A percentile compares a stretch with the other conserved stretches of the same genome.
These are phyloP conservation scores for Mycena crocata DNA, from an alignment of 768 basidiomycete species.

Conservation along the genomic window DNA sequence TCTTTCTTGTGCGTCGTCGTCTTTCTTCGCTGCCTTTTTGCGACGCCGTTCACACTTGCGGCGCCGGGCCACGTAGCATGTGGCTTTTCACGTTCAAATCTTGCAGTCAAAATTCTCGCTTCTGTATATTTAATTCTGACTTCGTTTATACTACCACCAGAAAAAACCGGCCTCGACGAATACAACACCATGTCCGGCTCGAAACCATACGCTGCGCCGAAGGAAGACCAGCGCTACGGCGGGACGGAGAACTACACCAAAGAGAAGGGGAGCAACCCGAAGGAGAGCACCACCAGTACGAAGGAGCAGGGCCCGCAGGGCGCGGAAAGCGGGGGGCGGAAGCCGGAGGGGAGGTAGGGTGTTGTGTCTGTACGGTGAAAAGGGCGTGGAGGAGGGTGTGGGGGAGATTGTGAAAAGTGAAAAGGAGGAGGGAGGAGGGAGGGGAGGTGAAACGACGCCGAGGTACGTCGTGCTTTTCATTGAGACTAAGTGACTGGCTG, in stretches of 20 bases:
- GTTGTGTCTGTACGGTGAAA: no score
- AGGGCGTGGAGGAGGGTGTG: no score
- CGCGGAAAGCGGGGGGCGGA: constrained; percentile 50
- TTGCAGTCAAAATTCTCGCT: no score
- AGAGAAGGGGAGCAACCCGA: constrained; percentile 27
- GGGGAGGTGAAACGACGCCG: neutral
- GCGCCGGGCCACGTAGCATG: no score
- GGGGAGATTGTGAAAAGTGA: no score
- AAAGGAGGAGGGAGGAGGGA: neutral
- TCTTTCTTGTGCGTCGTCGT: no score
- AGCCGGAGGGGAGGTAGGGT: constrained; percentile 40
- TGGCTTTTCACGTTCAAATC: no score
- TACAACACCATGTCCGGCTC: constrained; percentile 39
- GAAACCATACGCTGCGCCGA: constrained; percentile 39
- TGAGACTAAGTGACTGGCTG: neutral
- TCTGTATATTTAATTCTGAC: no score
- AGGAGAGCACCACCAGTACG: constrained; percentile 48
- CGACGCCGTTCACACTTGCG: no score
- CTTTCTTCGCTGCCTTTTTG: no score
- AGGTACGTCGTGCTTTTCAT: neutral
- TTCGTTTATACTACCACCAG: no score
- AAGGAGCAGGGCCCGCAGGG: constrained; percentile 54
- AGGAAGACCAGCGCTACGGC: constrained; percentile 36
- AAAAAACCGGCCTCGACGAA: constrained; percentile 37
- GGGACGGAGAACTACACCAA: constrained; percentile 29